phyloP scores from a whole-genome alignment of 306 rosid species.

The Prunus mume region DNA sequence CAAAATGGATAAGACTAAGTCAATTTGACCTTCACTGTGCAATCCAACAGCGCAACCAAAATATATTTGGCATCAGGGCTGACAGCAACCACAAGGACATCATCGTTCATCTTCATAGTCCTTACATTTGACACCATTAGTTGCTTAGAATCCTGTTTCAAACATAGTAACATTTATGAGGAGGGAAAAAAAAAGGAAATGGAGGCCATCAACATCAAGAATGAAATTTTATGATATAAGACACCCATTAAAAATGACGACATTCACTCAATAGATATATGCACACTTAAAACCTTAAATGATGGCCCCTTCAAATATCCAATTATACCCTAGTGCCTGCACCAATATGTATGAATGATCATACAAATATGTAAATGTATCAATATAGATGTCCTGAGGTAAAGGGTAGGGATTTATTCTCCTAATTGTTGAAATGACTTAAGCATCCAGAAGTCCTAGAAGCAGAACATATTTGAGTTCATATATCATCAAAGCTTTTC shows the following conservation, averaged over 20 bases:
- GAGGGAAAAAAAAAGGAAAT: not conserved
- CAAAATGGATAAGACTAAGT: slow-evolving; percentile 4
- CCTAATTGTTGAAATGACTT: not conserved
- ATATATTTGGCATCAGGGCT: slow-evolving; percentile 92
- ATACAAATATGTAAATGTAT: not conserved
- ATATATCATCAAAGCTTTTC: not conserved
- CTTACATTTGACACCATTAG: slow-evolving; percentile 60
- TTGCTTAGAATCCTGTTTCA: slow-evolving; percentile 58
- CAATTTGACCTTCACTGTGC: slow-evolving; percentile 75
- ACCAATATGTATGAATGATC: not conserved
- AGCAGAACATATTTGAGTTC: not conserved
- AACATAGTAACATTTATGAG: slow-evolving; percentile 10
- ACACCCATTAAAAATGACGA: not conserved
- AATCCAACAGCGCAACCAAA: slow-evolving; percentile 77
- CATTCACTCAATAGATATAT: not conserved
- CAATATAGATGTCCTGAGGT: not conserved
- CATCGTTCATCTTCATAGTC: slow-evolving; percentile 84
- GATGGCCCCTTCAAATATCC: not conserved
- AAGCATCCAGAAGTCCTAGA: not conserved
- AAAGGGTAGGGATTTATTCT: not conserved
- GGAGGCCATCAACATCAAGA: not conserved
- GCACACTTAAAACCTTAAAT: not conserved
- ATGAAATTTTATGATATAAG: not conserved
- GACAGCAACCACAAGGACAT: slow-evolving; percentile 71
- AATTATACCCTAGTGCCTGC: not conserved